Percentiles rank a stretch among this genome's conserved stretches.
Evolutionary conservation across 1,139 yeast genomes (phyloP).

Genomic region (Lodderomyces theae): DNA sequence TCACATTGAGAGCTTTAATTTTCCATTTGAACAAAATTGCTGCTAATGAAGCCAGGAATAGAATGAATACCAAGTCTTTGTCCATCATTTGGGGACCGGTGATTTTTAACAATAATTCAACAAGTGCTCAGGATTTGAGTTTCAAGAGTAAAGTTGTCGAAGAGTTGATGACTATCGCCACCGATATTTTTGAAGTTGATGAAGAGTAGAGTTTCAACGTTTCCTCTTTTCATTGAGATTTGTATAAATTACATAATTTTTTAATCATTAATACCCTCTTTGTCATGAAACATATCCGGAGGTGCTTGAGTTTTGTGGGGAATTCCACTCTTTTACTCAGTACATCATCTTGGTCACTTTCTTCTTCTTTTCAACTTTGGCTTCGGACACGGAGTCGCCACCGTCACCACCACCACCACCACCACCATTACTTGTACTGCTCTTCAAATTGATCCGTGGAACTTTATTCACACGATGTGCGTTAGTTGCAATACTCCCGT

Average conservation of each 20-base stretch:
- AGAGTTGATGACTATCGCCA: slow-evolving; percentile 79
- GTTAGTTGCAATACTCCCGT: slow-evolving; percentile 7
- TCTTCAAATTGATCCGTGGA: slow-evolving; percentile 30
- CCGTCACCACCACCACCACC: background rate
- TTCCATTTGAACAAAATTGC: slow-evolving; percentile 82
- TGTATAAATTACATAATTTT: background rate
- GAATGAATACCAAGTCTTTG: slow-evolving; percentile 78
- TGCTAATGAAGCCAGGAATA: slow-evolving; percentile 57
- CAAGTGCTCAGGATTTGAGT: slow-evolving; percentile 74
- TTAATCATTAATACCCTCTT: no score
- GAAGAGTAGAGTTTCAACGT: slow-evolving; percentile 21
- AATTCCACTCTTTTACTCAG: slow-evolving; percentile 5
- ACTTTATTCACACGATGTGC: slow-evolving; percentile 27
- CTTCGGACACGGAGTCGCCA: background rate
- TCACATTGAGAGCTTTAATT: slow-evolving; percentile 78
- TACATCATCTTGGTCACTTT: slow-evolving; percentile 17
- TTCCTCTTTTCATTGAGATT: background rate
- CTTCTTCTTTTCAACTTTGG: slow-evolving; percentile 4
- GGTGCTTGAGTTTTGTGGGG: background rate
- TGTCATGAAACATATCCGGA: no score
- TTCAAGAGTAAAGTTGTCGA: slow-evolving; percentile 81
- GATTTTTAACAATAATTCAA: slow-evolving; percentile 60
- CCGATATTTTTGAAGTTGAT: slow-evolving; percentile 78
- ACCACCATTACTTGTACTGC: background rate
- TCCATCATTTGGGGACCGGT: slow-evolving; percentile 96